Base-by-base conservation (phyloP, 2,329 filamentous ascomycete genomes). In the Dactylellina drechsleri region DNA sequence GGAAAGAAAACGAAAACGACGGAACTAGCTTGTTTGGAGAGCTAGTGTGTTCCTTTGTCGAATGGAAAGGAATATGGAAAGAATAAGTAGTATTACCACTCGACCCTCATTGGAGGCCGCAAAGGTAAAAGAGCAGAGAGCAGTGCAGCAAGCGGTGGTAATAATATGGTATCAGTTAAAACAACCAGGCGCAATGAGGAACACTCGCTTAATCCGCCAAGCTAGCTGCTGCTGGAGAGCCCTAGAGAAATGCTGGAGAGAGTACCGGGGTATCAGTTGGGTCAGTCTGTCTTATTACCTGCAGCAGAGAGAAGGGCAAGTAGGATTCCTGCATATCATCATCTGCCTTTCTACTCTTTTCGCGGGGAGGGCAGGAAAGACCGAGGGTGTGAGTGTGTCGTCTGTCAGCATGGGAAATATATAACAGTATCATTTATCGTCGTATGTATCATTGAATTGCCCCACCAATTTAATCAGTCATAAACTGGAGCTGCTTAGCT, bases 301-400 rank as follows among this genome's bases (percentile, higher is more conserved):
- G 57, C 70, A 66, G 70, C 61, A 43, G 31, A 7, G 31, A 8
- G 10, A 36, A 10, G 31, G 31, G 10, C 5, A 66, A 66, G 62
- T 74, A 74, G 62, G 61, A 66, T 74, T 74, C 62, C 70, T 74
- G 70, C 70, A 74, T 61, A 62, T 52, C 58, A 61, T 58, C 58
- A 61, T 57, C 57, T 43, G 57, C 52, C 58, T 47, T 26, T 57
- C 6, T 60, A 36, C 57, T 40, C 40, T 60, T 41, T 36, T 61
- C 54, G 56, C 65, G 65, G 58, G 47, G 57, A 54, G 58, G 47
- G 57, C 43, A 61, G 54, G 20, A 31, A 26, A 36, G 13, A 23
- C 40, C 47, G 47, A 52, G 18, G 23, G 23, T 23, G 23, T 4
- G 23, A 23, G 23, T 23, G 23, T 23, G 23, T 2, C 26, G 16